A percentile compares a stretch with the other conserved stretches of the same genome.
Evolutionary conservation across 495 filamentous ascomycete species (phyloP).

Genomic region (Physcia stellaris): DNA sequence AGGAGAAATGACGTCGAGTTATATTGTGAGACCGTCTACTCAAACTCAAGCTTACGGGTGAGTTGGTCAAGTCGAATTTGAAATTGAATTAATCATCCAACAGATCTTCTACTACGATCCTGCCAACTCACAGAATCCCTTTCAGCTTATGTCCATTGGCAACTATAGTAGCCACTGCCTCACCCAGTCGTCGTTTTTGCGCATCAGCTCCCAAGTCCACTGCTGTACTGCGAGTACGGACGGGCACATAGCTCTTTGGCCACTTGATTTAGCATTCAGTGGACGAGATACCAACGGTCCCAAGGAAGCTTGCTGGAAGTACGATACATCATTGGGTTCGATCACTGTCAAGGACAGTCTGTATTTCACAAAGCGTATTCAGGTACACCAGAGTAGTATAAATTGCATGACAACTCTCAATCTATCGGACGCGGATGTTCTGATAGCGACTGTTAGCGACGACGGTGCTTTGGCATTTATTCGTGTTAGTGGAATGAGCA

Average conservation of each 20-base stretch:
- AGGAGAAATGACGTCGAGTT: no score
- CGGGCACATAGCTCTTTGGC: conserved; percentile 44
- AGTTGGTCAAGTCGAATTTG: no score
- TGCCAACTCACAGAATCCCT: conserved; percentile 19
- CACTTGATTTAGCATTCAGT: conserved; percentile 22
- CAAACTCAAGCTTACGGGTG: conserved; percentile 62
- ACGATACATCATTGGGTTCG: background rate
- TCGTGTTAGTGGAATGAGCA: no score
- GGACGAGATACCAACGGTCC: background rate
- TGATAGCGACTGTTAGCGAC: conserved; percentile 69
- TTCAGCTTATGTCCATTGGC: conserved; percentile 40
- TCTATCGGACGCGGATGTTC: conserved; percentile 18
- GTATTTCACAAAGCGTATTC: conserved; percentile 24
- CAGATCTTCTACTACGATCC: conserved; percentile 47
- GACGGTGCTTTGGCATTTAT: conserved; percentile 62
- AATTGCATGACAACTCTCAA: conserved; percentile 40
- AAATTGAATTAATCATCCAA: no score
- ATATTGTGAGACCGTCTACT: no score
- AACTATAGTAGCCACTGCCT: conserved; percentile 70
- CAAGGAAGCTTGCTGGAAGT: background rate
- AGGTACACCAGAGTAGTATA: conserved; percentile 63
- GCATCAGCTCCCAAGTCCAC: conserved; percentile 16
- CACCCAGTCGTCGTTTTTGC: conserved; percentile 48
- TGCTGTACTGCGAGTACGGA: conserved; percentile 51
- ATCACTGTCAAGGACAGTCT: conserved; percentile 7